Conservation (phyloP, 1,139 yeast genomes). For the Lodderomyces jiufengensis region DNA sequence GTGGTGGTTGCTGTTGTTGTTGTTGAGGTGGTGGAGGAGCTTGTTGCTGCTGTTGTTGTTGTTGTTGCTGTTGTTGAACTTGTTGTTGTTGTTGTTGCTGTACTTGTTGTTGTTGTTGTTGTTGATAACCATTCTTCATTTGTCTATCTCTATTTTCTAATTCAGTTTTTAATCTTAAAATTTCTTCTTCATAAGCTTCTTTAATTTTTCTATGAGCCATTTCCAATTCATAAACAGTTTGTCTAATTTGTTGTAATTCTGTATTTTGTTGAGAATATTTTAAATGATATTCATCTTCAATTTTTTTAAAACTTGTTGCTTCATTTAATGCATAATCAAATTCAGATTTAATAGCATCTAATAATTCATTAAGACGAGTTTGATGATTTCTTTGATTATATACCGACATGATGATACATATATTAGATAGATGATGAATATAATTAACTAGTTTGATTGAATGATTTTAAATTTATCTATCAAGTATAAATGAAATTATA, state of each 20-base stretch:
- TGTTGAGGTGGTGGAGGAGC: conserved; percentile 20
- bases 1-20: conserved; percentile 15
- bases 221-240: conserved; percentile 90
- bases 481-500: too few species aligned
- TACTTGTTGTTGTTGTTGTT: conserved; percentile 10
- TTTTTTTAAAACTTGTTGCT: conserved; percentile 82
- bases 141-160: conserved; percentile 69
- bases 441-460: too few species aligned
- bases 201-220: conserved; percentile 93
- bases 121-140: conserved; percentile 22
- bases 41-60: conserved; percentile 9
- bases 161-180: conserved; percentile 78
- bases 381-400: conserved; percentile 42
- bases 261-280: conserved; percentile 89
- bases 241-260: conserved; percentile 92
- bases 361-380: conserved; percentile 65
- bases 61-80: conserved; percentile 10
- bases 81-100: conserved; percentile 12
- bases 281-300: conserved; percentile 89
- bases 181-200: conserved; percentile 94
- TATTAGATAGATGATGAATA: too few species aligned
- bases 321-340: conserved; percentile 84
- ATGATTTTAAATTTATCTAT: too few species aligned
- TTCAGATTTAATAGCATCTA: conserved; percentile 91
- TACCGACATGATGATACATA: conserved; percentile 16